Evolutionary conservation across 2,329 filamentous ascomycete species (phyloP), one percentile per base, ranked within the genome.

Genomic region (Amauroascus niger): DNA sequence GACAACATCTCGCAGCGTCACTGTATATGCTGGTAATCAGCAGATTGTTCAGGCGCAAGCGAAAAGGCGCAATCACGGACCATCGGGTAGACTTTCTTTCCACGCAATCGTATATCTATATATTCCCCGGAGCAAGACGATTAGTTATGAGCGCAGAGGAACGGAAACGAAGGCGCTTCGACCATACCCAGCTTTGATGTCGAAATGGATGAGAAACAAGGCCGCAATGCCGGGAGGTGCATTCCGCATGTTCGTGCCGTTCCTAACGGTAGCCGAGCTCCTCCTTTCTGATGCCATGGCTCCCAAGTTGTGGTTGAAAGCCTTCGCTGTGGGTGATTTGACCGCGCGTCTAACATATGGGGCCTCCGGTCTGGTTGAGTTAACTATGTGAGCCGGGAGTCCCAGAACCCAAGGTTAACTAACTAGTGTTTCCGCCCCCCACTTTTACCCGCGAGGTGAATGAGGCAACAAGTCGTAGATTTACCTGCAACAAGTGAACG

Each of bases 121-220:
- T n/a, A 63, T 26, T n/a, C 37, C 47, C 20, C 50, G 55, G 35
- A 28, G 14, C 5, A 49, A 37, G 22, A 40, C 37, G 43, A 32
- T 53, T 52, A 53, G 49, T 39, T 18, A n/a, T 55, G 52, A 14
- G 16, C 24, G 2, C 16, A 26, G 9, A 16, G 13, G 16, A 18
- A 16, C 9, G 7, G 2, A 8, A 5, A 20, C 24, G 49, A 18
- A 2, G 44, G 50, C 46, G 54, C 55, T 18, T 24, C 41, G 56
- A 16, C 9, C 69, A 71, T 84, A 95, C 74, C 89, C 89, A 64
- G 88, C 85, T 69, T 90, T 93, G 72, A 91, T 86, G 71, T 95
- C 89, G 73, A 95, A 95, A 65, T 87, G 82, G 70, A 95, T 91
- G 58, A 95, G 78, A 69, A 95, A 95, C 33, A 94, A 78, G 30